Evolutionary conservation across 805 yeast genomes (phyloP), one percentile per base, ranked within the genome.

Genomic region (Brettanomyces anomalus): DNA sequence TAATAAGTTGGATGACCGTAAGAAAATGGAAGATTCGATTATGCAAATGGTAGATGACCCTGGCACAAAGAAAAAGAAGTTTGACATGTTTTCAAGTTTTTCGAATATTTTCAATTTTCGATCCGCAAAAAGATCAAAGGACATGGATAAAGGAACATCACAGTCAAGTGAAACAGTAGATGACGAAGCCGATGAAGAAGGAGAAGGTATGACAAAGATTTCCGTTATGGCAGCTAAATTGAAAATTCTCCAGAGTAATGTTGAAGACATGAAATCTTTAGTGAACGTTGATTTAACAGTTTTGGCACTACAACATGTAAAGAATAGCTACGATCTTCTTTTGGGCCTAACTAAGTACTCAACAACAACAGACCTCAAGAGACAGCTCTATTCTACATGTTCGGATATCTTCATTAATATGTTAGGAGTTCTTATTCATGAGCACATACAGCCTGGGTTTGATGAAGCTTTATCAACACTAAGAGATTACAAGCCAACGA

Each of bases 361-460:
- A 39, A 53, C 56, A 2, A 45, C 55, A 18, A 40, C 55, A 58
- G 51, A 55, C 56, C 41, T 61, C 57, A 48, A 60, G 49, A 35
- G 49, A 49, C 62, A 45, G 47, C 61, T 66, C 34, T 55, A 67
- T 38, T 54, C 37, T 36, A 61, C 53, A 49, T 66, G 56, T 62
- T 77, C 79, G 55, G 75, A 72, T n/a, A 68, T 88, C 1, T 90
- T 87, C 55, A 77, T 80, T 15, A 76, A 74, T 31, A 71, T 84
- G 40, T 62, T 90, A 6, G 73, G 72, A 2, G 65, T 76, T 5
- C 65, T 90, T 14, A 83, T 89, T 11, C 70, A 70, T 15, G 67
- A 74, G n/a, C 97, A 93, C 61, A 70, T 93, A n/a, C 73, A 74
- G 48, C 78, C 78, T 0, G 97, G 97, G 0, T 93, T 93, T 58